A percentile compares a stretch with the other conserved stretches of the same genome.
Conservation (phyloP, 139 green algal species). For the Monoraphidium neglectum region DNA sequence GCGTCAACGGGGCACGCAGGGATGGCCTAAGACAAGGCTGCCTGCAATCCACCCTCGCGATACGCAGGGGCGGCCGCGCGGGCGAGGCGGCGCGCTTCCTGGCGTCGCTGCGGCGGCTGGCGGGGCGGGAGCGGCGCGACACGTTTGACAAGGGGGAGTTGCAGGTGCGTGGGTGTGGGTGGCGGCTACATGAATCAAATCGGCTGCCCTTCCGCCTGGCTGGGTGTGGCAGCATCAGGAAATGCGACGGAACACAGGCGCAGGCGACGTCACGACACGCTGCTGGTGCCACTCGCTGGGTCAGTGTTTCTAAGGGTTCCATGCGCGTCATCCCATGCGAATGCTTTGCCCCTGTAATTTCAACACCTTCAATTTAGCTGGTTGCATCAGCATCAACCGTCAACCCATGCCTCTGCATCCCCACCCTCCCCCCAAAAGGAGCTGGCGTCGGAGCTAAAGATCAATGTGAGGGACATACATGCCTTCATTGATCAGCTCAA, state of each 20-base stretch:
- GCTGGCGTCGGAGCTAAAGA: constrained; percentile 29
- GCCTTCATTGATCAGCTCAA: constrained; percentile 76
- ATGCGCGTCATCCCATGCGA: too few relatives aligned
- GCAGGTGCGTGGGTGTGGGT: constrained; percentile 28
- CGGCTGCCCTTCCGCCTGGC: background rate
- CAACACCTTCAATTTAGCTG: too few relatives aligned
- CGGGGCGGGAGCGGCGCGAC: constrained; percentile 30
- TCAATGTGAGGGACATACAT: constrained; percentile 56
- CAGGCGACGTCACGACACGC: background rate
- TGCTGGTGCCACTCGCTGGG: too few relatives aligned
- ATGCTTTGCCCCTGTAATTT: too few relatives aligned
- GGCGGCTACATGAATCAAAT: background rate
- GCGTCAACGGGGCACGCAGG: too few relatives aligned
- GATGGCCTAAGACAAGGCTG: too few relatives aligned
- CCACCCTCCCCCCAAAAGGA: background rate
- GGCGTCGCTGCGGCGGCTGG: constrained; percentile 44
- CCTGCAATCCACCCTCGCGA: too few relatives aligned
- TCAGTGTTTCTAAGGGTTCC: too few relatives aligned
- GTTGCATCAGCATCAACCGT: too few relatives aligned
- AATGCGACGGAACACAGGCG: background rate
- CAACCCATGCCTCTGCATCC: too few relatives aligned
- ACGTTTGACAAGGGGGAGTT: constrained; percentile 60
- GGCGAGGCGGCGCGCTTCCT: constrained; percentile 73
- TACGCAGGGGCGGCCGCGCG: constrained; percentile 45
- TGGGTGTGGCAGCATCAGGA: background rate